Evolutionary conservation across 2,329 filamentous ascomycete species (phyloP), one percentile per base, ranked within the genome.

Genomic region (Alternaria tenuissima): DNA sequence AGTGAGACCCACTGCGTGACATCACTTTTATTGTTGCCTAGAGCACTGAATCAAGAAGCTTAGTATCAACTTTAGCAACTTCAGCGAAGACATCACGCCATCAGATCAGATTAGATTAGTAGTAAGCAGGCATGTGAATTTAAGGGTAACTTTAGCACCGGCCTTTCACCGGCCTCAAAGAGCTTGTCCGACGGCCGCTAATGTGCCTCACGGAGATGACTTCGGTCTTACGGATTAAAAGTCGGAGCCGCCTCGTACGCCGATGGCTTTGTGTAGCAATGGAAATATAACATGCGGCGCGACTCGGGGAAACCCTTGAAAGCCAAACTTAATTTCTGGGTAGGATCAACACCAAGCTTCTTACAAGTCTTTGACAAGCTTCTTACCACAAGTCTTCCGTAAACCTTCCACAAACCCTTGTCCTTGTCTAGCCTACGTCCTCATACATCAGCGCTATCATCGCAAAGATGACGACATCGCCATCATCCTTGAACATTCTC

Each of bases 401-500:
- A 26, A 26, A 26, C 24, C 24, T 7, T 26, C 24, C 7, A 0
- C 24, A 7, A 26, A 26, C 24, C 24, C 6, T 26, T 0, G 24
- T 26, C 24, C 6, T 28, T 24, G 4, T 24, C 20, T 30, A n/a
- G 24, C 20, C 2, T 1, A 20, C 24, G n/a, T 47, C 5, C 16
- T 5, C 30, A 5, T 52, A 9, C 24, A 26, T 7, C 16, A 22
- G 14, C 6, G 24, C 24, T 26, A 26, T 0, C 1, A 32, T 26
- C n/a, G 14, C 51, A 20, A 14, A 1, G 9, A 62, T 59, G 57
- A n/a, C 44, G 1, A 30, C 26, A 16, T 41, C 48, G 42, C 38
- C 30, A 52, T 18, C 44, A 38, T 9, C 62, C 26, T 63, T 74
- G 34, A 70, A 69, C 28, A 62, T 78, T 51, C 72, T 77, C 52